A percentile compares a stretch with the other conserved stretches of the same genome.
These are phyloP conservation scores for Russula ochroleuca DNA, from an alignment of 768 basidiomycete species.

Conservation along the genomic window DNA sequence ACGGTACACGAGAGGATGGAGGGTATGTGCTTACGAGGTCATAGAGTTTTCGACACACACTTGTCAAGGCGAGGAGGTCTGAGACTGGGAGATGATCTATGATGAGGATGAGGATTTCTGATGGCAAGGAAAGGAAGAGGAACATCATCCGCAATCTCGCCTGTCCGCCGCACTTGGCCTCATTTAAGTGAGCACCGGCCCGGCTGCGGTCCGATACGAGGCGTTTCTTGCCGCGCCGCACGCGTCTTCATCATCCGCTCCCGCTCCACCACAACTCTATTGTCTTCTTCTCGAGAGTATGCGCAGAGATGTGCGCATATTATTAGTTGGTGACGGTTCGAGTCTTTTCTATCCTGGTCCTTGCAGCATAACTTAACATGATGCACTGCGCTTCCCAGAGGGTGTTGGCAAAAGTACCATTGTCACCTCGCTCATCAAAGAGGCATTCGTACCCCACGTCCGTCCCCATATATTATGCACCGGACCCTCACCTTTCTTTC, in stretches of 20 bases:
- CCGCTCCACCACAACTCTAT: neutral
- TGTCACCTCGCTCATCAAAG: slow-evolving; percentile 94
- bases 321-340: slow-evolving; percentile 91
- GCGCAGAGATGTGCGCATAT: slow-evolving; percentile 90
- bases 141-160: neutral
- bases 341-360: slow-evolving; percentile 15
- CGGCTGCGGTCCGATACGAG: neutral
- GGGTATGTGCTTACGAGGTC: slow-evolving; percentile 14
- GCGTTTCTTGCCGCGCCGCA: neutral
- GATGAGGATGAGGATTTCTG: slow-evolving; percentile 25
- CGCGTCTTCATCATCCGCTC: neutral
- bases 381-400: slow-evolving; percentile 46
- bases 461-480: slow-evolving; percentile 28
- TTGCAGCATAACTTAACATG: slow-evolving; percentile 1
- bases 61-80: slow-evolving; percentile 22
- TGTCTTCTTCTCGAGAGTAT: slow-evolving; percentile 39
- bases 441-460: slow-evolving; percentile 88
- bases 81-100: slow-evolving; percentile 21
- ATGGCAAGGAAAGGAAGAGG: slow-evolving; percentile 19
- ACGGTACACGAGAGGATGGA: neutral
- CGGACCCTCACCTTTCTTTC: neutral
- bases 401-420: slow-evolving; percentile 98
- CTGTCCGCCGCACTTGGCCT: neutral
- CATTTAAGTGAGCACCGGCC: neutral
- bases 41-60: slow-evolving; percentile 14